Evolutionary conservation across 108 stramenopile species (phyloP).

Genomic region (Schizochytrium sp.): DNA sequence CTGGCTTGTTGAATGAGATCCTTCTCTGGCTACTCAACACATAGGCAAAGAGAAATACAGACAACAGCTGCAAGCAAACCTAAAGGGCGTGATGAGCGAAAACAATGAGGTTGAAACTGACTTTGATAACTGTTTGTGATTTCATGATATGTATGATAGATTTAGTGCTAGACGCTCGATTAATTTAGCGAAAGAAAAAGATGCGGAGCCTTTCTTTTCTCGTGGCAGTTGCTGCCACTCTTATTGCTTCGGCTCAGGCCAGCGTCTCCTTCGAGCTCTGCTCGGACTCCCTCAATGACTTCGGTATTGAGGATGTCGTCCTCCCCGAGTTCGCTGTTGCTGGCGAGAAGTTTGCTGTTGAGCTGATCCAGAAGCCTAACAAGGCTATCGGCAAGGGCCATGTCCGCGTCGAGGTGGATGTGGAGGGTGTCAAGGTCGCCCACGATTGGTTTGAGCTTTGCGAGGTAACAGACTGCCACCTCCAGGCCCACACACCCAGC

Average conservation of each 20-base stretch:
- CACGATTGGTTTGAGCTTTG: constrained; percentile 29
- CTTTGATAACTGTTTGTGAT: no score
- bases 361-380: constrained; percentile 20
- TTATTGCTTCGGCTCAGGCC: constrained; percentile 5
- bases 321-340: constrained; percentile 51
- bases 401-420: constrained; percentile 49
- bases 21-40: no score
- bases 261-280: constrained; percentile 51
- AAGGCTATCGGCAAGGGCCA: constrained; percentile 41
- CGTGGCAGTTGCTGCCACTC: constrained; percentile 10
- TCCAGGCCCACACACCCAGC: neutral
- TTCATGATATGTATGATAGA: neutral
- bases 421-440: constrained; percentile 56
- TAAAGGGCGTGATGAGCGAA: no score
- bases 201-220: neutral
- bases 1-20: no score
- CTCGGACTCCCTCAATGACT: constrained; percentile 58
- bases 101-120: no score
- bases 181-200: neutral
- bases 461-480: constrained; percentile 50
- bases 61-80: no score
- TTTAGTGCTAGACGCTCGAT: neutral
- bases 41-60: no score
- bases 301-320: constrained; percentile 49
- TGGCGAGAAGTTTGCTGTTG: constrained; percentile 42